Base-by-base conservation (phyloP, 2,329 filamentous ascomycete species). In the Colletotrichum tabaci region DNA sequence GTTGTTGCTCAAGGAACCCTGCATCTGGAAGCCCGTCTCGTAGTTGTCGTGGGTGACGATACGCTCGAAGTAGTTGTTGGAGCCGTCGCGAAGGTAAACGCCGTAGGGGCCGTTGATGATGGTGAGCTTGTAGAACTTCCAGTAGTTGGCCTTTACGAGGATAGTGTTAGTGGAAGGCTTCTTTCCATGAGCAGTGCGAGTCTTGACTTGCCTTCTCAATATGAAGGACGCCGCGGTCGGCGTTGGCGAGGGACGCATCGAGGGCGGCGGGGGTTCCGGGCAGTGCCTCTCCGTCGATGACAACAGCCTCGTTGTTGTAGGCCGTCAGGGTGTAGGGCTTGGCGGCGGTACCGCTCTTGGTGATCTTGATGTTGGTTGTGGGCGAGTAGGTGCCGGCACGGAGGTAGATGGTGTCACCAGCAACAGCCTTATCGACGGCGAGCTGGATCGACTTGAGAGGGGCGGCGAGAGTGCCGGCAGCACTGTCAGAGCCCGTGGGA, bases 331-430 rank as follows among this genome's bases (percentile, higher is more conserved):
- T 84, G 58, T 83, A 84, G 1, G 83, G 84, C 2, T 80, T 77
- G 0, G 80, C 77, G 16, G 78, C 73, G 0, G 81, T 84, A 35
- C 85, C 85, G 44, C 80, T 82, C 66, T 83, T 83, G 53, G 78
- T 83, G 76, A 87, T 80, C 74, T 87, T 84, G 56, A 87, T 85
- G 75, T 87, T 87, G 46, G 80, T 81, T 0, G 82, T 83, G 0
- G 82, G 83, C 50, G 79, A 77, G 77, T 87, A 87, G 42, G 73
- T 66, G 3, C 80, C 81, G 61, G 79, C 79, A 26, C 79, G 78
- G 56, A 80, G 66, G 71, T 81, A 79, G 46, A 80, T 74, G 8
- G 79, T 83, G 67, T 86, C 84, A 7, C 85, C 85, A 38, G 85
- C 83, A 9, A 78, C 80, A 16, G 85, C 85, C 30, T 79, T 81